Conservation (phyloP, 73 alveolate genomes). For the Tetrahymena elliotti region DNA sequence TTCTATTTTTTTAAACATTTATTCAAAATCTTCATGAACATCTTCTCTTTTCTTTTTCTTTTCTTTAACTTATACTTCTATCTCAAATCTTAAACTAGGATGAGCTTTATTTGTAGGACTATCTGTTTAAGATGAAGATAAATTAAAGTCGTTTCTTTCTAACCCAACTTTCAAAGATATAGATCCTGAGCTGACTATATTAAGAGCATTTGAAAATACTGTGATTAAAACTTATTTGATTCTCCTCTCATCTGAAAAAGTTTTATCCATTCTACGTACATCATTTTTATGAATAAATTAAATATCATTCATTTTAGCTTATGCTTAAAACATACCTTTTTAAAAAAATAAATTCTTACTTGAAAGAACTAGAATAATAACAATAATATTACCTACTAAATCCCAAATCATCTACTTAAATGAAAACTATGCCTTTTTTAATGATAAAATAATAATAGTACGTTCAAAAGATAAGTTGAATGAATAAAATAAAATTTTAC, state of each 20-base stretch:
- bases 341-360: neutral
- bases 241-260: neutral
- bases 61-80: neutral
- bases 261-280: neutral
- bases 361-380: no score
- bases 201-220: neutral
- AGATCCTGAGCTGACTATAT: neutral
- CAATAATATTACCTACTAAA: neutral
- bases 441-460: neutral
- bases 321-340: neutral
- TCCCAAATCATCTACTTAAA: neutral
- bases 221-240: neutral
- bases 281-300: neutral
- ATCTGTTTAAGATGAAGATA: neutral
- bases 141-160: neutral
- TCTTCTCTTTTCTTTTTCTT: neutral
- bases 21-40: neutral
- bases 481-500: neutral
- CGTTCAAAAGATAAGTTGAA: neutral
- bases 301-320: neutral
- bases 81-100: neutral
- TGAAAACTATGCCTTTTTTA: neutral
- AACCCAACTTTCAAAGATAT: neutral
- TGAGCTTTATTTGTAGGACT: neutral
- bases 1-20: neutral